Evolutionary conservation across 2,329 filamentous ascomycete species (phyloP).

Genomic region (Aureobasidium sp.): DNA sequence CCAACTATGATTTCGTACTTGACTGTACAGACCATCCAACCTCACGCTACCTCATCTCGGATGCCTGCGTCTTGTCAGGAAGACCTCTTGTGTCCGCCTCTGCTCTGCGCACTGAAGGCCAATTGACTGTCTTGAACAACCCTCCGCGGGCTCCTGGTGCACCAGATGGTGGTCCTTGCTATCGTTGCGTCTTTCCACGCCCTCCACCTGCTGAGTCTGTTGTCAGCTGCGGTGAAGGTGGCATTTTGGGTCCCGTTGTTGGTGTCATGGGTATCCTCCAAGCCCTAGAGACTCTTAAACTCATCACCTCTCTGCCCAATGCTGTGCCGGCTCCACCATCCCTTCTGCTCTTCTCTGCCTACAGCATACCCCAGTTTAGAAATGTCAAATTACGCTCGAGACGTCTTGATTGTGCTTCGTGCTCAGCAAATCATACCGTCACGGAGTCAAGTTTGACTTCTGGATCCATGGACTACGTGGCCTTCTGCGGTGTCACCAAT

Average conservation of each 20-base stretch:
- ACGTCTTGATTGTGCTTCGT: constrained; percentile 67
- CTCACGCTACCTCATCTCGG: constrained; percentile 86
- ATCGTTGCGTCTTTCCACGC: constrained; percentile 84
- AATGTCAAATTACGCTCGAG: constrained; percentile 66
- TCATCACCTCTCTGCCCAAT: constrained; percentile 48
- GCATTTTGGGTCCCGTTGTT: constrained; percentile 86
- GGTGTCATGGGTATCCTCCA: constrained; percentile 90
- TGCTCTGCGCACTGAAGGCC: constrained; percentile 80
- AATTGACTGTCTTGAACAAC: constrained; percentile 81
- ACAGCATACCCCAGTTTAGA: constrained; percentile 55
- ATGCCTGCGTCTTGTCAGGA: constrained; percentile 71
- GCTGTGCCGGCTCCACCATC: constrained; percentile 28
- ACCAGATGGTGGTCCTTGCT: constrained; percentile 68
- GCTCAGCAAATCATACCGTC: constrained; percentile 57
- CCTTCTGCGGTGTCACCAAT: constrained; percentile 66
- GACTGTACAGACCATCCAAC: constrained; percentile 95
- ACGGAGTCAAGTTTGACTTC: constrained; percentile 55
- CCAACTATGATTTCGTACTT: constrained; percentile 72
- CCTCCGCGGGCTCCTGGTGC: constrained; percentile 59
- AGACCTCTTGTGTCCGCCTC: constrained; percentile 85
- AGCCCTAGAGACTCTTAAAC: constrained; percentile 79
- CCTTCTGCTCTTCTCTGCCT: constrained; percentile 51
- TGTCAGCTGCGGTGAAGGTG: constrained; percentile 83
- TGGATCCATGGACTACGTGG: constrained; percentile 71
- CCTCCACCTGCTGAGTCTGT: constrained; percentile 80